Conservation (phyloP, 495 filamentous ascomycete species). For the Aspergillus panamensis region DNA sequence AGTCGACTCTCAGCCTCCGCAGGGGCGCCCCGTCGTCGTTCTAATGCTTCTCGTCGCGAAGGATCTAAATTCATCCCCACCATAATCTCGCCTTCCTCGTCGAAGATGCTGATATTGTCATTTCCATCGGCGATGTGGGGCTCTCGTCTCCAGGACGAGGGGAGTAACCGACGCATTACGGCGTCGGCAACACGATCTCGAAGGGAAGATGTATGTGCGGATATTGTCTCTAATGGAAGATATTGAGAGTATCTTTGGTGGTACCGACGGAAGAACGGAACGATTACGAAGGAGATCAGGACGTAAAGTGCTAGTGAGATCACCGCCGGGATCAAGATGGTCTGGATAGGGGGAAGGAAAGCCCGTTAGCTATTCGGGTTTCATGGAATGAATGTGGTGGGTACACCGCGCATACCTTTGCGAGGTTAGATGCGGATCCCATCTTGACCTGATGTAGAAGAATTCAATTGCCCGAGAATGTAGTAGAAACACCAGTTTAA, state of each 20-base stretch:
- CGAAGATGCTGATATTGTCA: slow-evolving; percentile 62
- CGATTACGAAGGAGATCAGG: slow-evolving; percentile 61
- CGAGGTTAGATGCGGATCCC: slow-evolving; percentile 32
- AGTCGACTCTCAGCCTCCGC: slow-evolving; percentile 53
- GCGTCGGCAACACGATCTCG: slow-evolving; percentile 57
- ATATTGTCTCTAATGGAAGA: slow-evolving; percentile 62
- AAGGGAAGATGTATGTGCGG: slow-evolving; percentile 56
- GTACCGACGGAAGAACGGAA: slow-evolving; percentile 74
- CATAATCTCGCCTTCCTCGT: slow-evolving; percentile 65
- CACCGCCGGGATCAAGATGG: slow-evolving; percentile 70
- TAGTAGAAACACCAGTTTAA: background rate
- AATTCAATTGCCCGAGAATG: background rate
- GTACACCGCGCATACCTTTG: slow-evolving; percentile 26
- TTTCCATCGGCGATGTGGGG: slow-evolving; percentile 50
- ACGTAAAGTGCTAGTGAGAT: slow-evolving; percentile 76
- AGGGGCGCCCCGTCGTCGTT: slow-evolving; percentile 41
- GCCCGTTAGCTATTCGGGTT: background rate
- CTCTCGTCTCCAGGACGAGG: slow-evolving; percentile 52
- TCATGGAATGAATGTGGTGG: background rate
- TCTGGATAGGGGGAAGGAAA: slow-evolving; percentile 47
- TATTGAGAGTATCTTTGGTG: slow-evolving; percentile 69
- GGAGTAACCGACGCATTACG: slow-evolving; percentile 53
- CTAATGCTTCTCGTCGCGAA: slow-evolving; percentile 46
- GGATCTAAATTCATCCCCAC: slow-evolving; percentile 55
- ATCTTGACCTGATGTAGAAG: slow-evolving; percentile 17